A percentile compares a stretch with the other conserved stretches of the same genome.
phyloP scores from a whole-genome alignment of 306 rosid species.

The Trifolium fragiferum region DNA sequence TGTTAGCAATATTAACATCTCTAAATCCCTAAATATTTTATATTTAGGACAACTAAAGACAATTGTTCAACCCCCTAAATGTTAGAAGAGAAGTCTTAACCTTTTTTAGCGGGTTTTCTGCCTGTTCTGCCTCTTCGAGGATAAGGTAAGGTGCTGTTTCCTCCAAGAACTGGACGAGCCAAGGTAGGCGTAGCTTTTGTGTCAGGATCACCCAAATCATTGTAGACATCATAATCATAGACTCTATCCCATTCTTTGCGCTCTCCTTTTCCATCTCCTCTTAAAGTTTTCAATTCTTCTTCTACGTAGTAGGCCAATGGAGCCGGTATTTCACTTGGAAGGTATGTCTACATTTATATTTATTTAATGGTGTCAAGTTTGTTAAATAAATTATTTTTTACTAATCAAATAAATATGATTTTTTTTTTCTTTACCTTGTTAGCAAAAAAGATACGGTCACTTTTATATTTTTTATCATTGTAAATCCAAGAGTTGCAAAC shows the following conservation, averaged over 20 bases:
- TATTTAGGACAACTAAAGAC: background rate
- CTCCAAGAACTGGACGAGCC: conserved; percentile 78
- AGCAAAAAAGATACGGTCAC: conserved; percentile 62
- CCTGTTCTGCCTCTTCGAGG: conserved; percentile 91
- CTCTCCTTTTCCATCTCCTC: conserved; percentile 76
- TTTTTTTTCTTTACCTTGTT: conserved; percentile 48
- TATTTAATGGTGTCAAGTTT: background rate
- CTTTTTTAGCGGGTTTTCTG: conserved; percentile 55
- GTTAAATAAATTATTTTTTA: background rate
- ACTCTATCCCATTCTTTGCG: conserved; percentile 75
- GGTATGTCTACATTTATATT: conserved; percentile 59
- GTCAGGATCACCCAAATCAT: conserved; percentile 70
- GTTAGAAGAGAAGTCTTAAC: conserved; percentile 38
- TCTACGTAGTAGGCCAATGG: conserved; percentile 56
- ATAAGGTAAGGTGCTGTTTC: conserved; percentile 63
- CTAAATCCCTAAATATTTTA: background rate
- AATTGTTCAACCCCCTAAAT: background rate
- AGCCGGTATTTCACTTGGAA: conserved; percentile 72
- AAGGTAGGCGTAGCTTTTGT: conserved; percentile 18
- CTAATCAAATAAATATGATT: background rate
- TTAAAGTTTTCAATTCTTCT: conserved; percentile 58
- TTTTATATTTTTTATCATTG: conserved; percentile 42
- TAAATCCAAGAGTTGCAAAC: conserved; percentile 78
- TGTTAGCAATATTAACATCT: background rate
- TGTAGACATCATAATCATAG: conserved; percentile 80